Evolutionary conservation across 495 filamentous ascomycete genomes (phyloP), one percentile per base, ranked within the genome.

Genomic region (Penicillium pancosmium): DNA sequence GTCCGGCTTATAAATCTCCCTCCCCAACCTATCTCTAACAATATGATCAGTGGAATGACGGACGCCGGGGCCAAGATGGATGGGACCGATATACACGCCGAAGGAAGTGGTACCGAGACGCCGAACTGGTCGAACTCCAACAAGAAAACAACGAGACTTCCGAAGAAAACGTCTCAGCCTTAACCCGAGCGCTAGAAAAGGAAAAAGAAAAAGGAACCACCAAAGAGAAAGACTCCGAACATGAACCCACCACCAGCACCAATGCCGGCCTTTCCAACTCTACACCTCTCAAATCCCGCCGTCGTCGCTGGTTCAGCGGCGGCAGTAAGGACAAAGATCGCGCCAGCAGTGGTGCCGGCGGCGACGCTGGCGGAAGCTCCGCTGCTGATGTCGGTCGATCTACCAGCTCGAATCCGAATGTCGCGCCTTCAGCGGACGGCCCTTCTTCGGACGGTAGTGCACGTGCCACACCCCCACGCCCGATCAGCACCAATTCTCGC

Each of bases 1-100:
- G 4, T 18, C 0, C 4, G 16, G 15, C 3, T 44, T 44, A 16
- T 3, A 16, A 19, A 23, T 33, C 13, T 2, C 19, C 19, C 15
- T 18, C n/a, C 19, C 31, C 15, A 15, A 11, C 23, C 23, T 23
- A 8, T 19, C 10, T 9, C 10, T 18, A 47, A 33, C 3, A 15
- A 40, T 56, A n/a, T 50, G 40, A 19, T 25, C 46, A 97, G 91
- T 98, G 94, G 94, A 87, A 91, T 68, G 91, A 96, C 65, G 93
- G 92, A 27, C 88, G 90, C 15, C 84, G 93, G 46, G 92, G 89
- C 9, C 86, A 87, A 68, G 94, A 98, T 61, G 90, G 92, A 41
- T 99, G 95, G 95, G 91, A 92, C 25, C 85, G 92, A 33, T 99
- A 96, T 75, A 99, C 94, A 0, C 84, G 94, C 25, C 85, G 94